Base-by-base conservation (phyloP, 2,329 filamentous ascomycete species). In the Fulvia fulva region DNA sequence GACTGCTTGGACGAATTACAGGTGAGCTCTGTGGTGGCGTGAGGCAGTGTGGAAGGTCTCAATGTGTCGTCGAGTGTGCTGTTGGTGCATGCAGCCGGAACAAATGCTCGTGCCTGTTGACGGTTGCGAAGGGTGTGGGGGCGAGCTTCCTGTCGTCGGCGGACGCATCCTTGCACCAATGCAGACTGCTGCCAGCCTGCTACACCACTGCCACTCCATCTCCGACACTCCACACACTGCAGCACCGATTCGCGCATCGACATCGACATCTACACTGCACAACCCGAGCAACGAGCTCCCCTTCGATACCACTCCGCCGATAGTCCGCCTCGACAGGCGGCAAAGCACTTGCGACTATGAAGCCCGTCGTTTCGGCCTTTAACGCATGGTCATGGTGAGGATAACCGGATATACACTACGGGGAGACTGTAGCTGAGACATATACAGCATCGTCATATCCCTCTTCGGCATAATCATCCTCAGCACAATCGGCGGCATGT, bases 341-440 rank as follows among this genome's bases (percentile, higher is more conserved):
- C 51, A 47, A 50, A 53, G 58, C 53, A 62, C 64, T n/a, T 67
- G 67, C 75, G 80, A 84, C 71, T 72, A 97, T 97, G 92, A 97
- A 97, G 87, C 92, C 93, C 67, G 81, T 97, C 73, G 90, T 97
- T 68, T 89, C 90, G 73, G 87, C 91, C 66, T 84, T 92, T 79
- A 92, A 96, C 79, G 93, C 92, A 71, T 97, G 92, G 91, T 90
- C 87, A 80, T 96, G 92, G 92, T 97, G 81, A 72, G 41, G 25
- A 34, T 22, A 9, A 41, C n/a, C 14, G 4, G 23, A 34, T 12
- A n/a, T n/a, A 46, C 37, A 9, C 4, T 12, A 28, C 5, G 25
- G 26, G 41, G 11, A 22, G 2, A 26, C 7, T 25, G 12, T 21
- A 47, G 46, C 58, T 62, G 59, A 58, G 41, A 57, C 19, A 34